These are phyloP conservation scores for Dioscorea alata DNA, from an alignment of 106 monocot genomes.

Conservation along the genomic window DNA sequence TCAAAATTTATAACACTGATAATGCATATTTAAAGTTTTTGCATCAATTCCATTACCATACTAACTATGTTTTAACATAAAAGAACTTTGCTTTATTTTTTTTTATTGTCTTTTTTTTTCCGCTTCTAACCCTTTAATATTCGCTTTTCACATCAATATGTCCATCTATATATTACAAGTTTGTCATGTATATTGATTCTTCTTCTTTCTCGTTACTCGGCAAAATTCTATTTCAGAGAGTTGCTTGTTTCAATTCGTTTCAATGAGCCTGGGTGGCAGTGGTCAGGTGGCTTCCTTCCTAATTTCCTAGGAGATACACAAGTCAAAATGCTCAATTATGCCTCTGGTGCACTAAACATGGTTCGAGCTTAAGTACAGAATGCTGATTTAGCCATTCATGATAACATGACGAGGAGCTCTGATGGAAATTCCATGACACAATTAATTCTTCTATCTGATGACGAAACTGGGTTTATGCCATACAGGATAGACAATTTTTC, in stretches of 20 bases:
- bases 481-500: slow-evolving; percentile 97
- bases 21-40: no score
- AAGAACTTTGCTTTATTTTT: no score
- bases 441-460: slow-evolving; percentile 87
- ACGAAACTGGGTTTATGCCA: slow-evolving; percentile 90
- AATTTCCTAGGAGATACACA: slow-evolving; percentile 86
- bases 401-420: slow-evolving; percentile 24
- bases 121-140: no score
- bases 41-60: no score
- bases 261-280: slow-evolving; percentile 74
- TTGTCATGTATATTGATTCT: neutral
- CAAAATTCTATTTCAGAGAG: slow-evolving; percentile 42
- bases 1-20: no score
- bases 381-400: slow-evolving; percentile 45
- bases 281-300: slow-evolving; percentile 96
- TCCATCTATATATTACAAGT: no score
- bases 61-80: no score
- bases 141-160: no score
- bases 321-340: slow-evolving; percentile 90
- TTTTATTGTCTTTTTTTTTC: no score
- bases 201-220: no score
- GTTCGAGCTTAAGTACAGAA: slow-evolving; percentile 85
- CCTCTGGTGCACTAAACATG: slow-evolving; percentile 66
- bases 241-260: slow-evolving; percentile 77
- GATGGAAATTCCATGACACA: slow-evolving; percentile 56